These are phyloP conservation scores for Rhipidocladum racemiflorum DNA, from an alignment of 176 grass and related monocot species.

Conservation along the genomic window DNA sequence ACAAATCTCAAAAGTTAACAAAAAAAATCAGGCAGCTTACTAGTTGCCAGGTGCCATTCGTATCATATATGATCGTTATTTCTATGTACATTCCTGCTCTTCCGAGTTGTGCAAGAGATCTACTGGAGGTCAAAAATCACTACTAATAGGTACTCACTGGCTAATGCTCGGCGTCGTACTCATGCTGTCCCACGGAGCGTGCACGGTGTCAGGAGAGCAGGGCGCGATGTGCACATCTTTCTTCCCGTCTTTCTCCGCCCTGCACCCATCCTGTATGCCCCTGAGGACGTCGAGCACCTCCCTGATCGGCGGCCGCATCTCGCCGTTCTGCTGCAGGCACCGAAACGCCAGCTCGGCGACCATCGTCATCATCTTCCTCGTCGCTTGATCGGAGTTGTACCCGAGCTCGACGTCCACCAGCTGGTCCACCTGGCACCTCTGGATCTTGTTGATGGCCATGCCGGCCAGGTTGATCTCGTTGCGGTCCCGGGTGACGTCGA, in stretches of 20 bases:
- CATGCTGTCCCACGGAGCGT: constrained; percentile 46
- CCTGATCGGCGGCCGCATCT: constrained; percentile 68
- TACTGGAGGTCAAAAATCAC: background rate
- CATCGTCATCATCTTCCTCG: constrained; percentile 55
- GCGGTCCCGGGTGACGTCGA: constrained; percentile 59
- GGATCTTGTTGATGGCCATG: constrained; percentile 68
- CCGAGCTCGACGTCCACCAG: constrained; percentile 55
- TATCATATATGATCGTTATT: background rate
- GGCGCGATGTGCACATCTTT: background rate
- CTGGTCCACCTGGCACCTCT: constrained; percentile 43
- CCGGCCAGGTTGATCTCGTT: constrained; percentile 62
- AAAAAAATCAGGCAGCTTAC: background rate
- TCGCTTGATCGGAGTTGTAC: constrained; percentile 38
- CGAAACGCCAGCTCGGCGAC: constrained; percentile 73
- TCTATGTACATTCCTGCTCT: background rate
- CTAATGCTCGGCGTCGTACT: constrained; percentile 39
- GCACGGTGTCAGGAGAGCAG: constrained; percentile 46
- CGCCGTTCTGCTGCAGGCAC: constrained; percentile 71
- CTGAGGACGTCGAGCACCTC: constrained; percentile 58
- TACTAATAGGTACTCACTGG: background rate
- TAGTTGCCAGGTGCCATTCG: no score
- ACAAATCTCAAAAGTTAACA: no score
- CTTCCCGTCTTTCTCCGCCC: constrained; percentile 17
- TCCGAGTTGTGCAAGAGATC: background rate
- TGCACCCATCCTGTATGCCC: constrained; percentile 32